Conservation (phyloP, 768 basidiomycete genomes). For the Kwoniella sp. region DNA sequence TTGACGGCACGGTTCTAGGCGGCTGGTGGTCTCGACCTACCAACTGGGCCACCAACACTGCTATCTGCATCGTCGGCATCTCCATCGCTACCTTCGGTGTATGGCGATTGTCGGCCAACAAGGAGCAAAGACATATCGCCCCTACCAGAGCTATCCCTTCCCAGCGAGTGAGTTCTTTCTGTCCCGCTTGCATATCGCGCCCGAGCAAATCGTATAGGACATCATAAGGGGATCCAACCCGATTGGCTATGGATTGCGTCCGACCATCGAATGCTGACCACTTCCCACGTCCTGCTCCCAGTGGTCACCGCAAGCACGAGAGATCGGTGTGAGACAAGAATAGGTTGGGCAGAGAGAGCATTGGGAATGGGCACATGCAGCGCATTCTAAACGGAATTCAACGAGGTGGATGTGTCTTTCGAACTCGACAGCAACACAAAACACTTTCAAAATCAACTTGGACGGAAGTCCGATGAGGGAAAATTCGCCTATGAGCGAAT, state of each 20-base stretch:
- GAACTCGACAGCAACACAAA: too few relatives aligned
- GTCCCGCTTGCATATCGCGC: not conserved
- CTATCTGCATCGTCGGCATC: slow-evolving; percentile 71
- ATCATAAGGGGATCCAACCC: not conserved
- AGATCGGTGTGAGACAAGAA: slow-evolving; percentile 50
- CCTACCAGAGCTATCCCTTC: slow-evolving; percentile 77
- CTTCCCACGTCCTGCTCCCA: slow-evolving; percentile 5
- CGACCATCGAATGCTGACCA: slow-evolving; percentile 5
- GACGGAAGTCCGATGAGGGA: too few relatives aligned
- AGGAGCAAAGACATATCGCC: slow-evolving; percentile 68
- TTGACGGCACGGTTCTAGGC: slow-evolving; percentile 60
- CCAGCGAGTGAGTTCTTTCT: slow-evolving; percentile 64
- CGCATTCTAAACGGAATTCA: too few relatives aligned
- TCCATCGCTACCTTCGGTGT: slow-evolving; percentile 67
- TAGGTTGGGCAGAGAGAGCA: slow-evolving; percentile 14
- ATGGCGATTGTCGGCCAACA: slow-evolving; percentile 73
- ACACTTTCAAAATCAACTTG: too few relatives aligned
- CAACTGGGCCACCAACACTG: slow-evolving; percentile 87
- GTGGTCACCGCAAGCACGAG: slow-evolving; percentile 54
- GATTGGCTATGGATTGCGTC: not conserved
- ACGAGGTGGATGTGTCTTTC: too few relatives aligned
- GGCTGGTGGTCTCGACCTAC: slow-evolving; percentile 93
- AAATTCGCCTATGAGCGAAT: too few relatives aligned
- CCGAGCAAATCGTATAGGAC: too few relatives aligned
- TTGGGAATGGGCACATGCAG: not conserved